Evolutionary conservation across 768 basidiomycete genomes (phyloP).

Genomic region (Dioszegia crocea): DNA sequence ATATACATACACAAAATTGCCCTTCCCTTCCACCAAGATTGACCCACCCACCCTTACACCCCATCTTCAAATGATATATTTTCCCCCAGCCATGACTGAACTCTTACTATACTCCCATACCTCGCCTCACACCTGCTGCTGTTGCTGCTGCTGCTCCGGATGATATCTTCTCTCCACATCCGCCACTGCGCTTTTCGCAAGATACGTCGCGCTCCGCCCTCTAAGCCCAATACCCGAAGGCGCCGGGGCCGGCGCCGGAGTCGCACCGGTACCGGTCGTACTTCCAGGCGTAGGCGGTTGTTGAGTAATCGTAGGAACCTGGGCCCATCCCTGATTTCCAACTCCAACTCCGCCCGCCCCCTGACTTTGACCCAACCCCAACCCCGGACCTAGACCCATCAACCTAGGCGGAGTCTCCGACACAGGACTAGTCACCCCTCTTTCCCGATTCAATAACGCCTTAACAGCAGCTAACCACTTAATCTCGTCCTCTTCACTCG

Average conservation of each 20-base stretch:
- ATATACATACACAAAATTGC: too few relatives aligned
- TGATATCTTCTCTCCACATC: constrained; percentile 48
- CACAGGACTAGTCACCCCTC: constrained; percentile 10
- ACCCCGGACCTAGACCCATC: background rate
- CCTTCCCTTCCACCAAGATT: too few relatives aligned
- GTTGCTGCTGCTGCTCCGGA: constrained; percentile 5
- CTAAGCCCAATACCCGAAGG: constrained; percentile 10
- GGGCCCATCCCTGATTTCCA: background rate
- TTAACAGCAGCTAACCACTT: constrained; percentile 94
- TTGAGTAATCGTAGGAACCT: constrained; percentile 15
- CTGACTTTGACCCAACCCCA: too few relatives aligned
- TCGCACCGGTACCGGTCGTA: background rate
- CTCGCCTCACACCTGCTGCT: too few relatives aligned
- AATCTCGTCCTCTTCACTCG: constrained; percentile 95
- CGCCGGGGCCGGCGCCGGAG: background rate
- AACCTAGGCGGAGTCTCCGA: constrained; percentile 9
- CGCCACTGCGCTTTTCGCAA: constrained; percentile 49
- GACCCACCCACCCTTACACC: too few relatives aligned
- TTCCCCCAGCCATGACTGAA: too few relatives aligned
- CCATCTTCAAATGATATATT: too few relatives aligned
- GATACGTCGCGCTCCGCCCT: constrained; percentile 49
- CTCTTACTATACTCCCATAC: too few relatives aligned
- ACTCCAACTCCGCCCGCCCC: too few relatives aligned
- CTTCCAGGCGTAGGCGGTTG: constrained; percentile 21
- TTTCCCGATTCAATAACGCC: constrained; percentile 67